These are phyloP conservation scores for Kwoniella botswanensis DNA, from an alignment of 768 basidiomycete genomes.

Conservation along the genomic window DNA sequence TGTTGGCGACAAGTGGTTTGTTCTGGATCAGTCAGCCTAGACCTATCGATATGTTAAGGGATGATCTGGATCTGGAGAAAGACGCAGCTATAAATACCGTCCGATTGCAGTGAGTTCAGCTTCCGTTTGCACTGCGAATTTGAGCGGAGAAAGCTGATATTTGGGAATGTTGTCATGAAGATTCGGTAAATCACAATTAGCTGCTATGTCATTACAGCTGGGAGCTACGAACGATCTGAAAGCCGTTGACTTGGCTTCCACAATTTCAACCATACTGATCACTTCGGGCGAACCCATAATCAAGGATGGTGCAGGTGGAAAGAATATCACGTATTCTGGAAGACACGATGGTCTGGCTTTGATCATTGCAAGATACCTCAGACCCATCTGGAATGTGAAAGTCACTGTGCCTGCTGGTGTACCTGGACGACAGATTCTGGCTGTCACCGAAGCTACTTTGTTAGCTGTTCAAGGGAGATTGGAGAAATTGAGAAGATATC, in stretches of 20 bases:
- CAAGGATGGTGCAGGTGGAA: constrained; percentile 59
- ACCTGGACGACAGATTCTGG: constrained; percentile 62
- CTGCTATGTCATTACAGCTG: constrained; percentile 42
- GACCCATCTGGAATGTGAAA: constrained; percentile 85
- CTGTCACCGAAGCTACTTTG: constrained; percentile 30
- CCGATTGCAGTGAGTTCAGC: constrained; percentile 68
- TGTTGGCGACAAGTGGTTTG: constrained; percentile 85
- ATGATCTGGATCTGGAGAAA: constrained; percentile 80
- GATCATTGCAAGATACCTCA: constrained; percentile 81
- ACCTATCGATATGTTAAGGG: constrained; percentile 80
- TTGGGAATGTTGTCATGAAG: constrained; percentile 6
- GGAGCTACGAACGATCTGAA: constrained; percentile 34
- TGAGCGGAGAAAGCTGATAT: too few species aligned
- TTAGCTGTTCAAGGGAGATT: constrained; percentile 40
- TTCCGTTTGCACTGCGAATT: too few species aligned
- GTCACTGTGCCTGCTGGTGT: constrained; percentile 62
- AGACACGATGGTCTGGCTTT: constrained; percentile 85
- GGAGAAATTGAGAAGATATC: constrained; percentile 39
- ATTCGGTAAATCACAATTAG: constrained; percentile 46
- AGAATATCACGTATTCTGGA: constrained; percentile 71
- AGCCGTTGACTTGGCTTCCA: constrained; percentile 34
- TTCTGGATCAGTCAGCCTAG: constrained; percentile 79
- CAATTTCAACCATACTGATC: constrained; percentile 35
- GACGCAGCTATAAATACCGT: constrained; percentile 82
- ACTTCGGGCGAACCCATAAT: constrained; percentile 37